Conservation (phyloP, 1,284 basidiomycete species). For the Inonotus hispidus region DNA sequence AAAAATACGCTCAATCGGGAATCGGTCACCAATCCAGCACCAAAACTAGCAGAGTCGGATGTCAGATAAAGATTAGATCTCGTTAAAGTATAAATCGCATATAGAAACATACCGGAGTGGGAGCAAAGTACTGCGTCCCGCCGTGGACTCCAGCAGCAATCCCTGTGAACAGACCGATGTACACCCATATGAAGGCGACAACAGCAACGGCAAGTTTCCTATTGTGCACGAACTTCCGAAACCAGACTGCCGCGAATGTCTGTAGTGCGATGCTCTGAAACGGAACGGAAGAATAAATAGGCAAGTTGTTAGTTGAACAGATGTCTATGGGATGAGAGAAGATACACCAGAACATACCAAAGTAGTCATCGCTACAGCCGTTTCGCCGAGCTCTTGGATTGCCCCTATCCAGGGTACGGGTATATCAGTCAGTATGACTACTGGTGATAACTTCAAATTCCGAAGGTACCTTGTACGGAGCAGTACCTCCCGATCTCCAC, state of each 20-base stretch:
- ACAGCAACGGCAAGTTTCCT: constrained; percentile 25
- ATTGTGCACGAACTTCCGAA: constrained; percentile 26
- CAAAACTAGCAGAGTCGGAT: constrained; percentile 27
- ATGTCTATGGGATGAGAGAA: not conserved
- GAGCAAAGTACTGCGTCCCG: constrained; percentile 27
- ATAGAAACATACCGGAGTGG: constrained; percentile 32
- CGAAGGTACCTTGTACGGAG: constrained; percentile 12
- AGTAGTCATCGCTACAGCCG: constrained; percentile 36
- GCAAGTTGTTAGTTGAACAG: not conserved
- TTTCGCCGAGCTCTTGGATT: constrained; percentile 36
- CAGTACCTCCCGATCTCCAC: constrained; percentile 15
- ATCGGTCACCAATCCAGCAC: constrained; percentile 41
- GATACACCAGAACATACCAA: constrained; percentile 26
- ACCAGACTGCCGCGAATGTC: constrained; percentile 35
- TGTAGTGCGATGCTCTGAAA: constrained; percentile 31
- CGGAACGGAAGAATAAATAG: not conserved
- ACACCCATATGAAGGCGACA: constrained; percentile 31
- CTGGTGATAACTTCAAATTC: not conserved
- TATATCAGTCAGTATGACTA: not conserved
- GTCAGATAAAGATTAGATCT: not conserved
- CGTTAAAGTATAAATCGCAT: not conserved
- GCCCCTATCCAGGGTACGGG: constrained; percentile 24
- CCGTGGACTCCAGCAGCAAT: constrained; percentile 28
- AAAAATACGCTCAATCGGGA: constrained; percentile 29
- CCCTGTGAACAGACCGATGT: constrained; percentile 31